Base-by-base conservation (phyloP, 352 stramenopile species). In the Phytophthora sp. region DNA sequence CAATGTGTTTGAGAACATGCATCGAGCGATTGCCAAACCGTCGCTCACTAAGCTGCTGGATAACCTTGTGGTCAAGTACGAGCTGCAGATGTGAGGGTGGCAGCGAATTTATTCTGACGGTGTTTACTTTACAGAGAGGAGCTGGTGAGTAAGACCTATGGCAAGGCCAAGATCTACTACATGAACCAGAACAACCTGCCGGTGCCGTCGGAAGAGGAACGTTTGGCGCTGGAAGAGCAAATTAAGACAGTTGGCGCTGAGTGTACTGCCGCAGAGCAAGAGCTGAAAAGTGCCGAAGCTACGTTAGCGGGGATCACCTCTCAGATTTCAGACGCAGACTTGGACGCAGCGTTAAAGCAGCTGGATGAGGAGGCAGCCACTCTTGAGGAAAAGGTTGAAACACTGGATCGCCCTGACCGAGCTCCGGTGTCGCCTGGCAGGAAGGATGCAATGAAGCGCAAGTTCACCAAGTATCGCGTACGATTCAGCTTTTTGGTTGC, bases 1-100 rank as follows among this genome's bases (percentile, higher is more conserved):
- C 8, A 94, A 94, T 69, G 80, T 94, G 55, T 94, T 91, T 53
- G 85, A 92, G 52, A 94, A 94, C 57, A 67, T 94, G 69, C 86
- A 94, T 50, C 76, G 79, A 18, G 78, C 59, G 8, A 87, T 94
- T 49, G 77, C 81, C 28, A 92, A 94, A 58, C 70, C 79, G 9
- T 82, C 79, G 28, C 62, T 94, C n/a, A 87, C 80, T 15, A 91
- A 87, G 66, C 68, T 91, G 32, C 66, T 94, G 31, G 86, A 94
- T 54, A 81, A 79, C 6, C 82, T 92, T 13, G 77, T 79, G 8
- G 61, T 77, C 43, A 87, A 85, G 81, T 90, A 74, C 10, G 72
- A 32, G 17, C n/a, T n/a, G n/a, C n/a, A n/a, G n/a, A n/a, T n/a
- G n/a, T n/a, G n/a, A n/a, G n/a, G n/a, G n/a, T n/a, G n/a, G n/a